Evolutionary conservation across 352 stramenopile genomes (phyloP).

Genomic region (Pythium vanterpoolii): DNA sequence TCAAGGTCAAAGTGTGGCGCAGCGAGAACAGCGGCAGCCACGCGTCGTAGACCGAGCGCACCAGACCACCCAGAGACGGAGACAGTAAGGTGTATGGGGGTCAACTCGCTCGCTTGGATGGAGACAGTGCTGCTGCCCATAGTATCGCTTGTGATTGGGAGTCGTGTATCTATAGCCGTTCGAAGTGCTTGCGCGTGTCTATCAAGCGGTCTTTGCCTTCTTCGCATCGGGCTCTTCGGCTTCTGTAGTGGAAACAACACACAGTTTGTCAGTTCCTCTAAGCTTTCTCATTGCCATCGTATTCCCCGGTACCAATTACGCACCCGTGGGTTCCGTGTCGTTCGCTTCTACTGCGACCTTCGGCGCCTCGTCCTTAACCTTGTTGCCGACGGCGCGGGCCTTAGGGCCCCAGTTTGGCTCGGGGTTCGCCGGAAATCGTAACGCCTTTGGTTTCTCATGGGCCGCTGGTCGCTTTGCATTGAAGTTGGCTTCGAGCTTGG

Average conservation of each 20-base stretch:
- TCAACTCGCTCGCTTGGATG: not conserved
- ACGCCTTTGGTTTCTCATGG: constrained; percentile 87
- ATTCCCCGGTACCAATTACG: too few relatives aligned
- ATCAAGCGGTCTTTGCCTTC: constrained; percentile 69
- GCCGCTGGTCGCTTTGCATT: constrained; percentile 55
- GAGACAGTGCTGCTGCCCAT: not conserved
- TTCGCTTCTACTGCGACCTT: constrained; percentile 9
- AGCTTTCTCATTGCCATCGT: not conserved
- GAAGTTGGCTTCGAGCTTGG: constrained; percentile 84
- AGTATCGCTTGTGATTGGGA: not conserved
- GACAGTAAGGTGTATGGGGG: not conserved
- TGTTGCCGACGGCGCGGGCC: constrained; percentile 79
- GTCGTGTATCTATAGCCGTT: constrained; percentile 10
- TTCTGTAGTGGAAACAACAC: constrained; percentile 20
- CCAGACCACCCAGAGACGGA: not conserved
- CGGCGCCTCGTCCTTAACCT: constrained; percentile 21
- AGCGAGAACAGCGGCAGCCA: constrained; percentile 32
- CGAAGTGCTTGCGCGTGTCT: not conserved
- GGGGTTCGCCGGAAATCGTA: constrained; percentile 93
- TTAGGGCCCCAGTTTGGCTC: constrained; percentile 97
- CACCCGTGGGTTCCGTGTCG: constrained; percentile 19
- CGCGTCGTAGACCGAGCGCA: not conserved
- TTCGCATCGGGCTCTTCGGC: constrained; percentile 64
- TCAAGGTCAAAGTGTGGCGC: constrained; percentile 83
- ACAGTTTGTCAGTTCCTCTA: not conserved